Evolutionary conservation across 345 rosid genomes (phyloP), one percentile per base, ranked within the genome.

Genomic region (Lepidium sativum): DNA sequence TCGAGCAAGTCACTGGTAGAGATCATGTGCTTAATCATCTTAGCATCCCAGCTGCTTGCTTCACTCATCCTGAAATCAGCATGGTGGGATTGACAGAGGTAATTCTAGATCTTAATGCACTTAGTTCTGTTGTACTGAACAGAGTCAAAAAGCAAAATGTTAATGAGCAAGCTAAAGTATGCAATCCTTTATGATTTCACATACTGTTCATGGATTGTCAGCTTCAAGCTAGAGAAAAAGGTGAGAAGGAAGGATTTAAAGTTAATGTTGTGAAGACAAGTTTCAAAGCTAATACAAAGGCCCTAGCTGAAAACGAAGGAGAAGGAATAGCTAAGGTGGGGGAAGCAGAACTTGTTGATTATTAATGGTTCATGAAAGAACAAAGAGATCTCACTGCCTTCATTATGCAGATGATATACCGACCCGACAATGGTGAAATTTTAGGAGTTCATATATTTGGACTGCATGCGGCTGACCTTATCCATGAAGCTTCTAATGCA

Each of bases 51-150:
- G 99, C 99, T 43, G 99, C 99, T 69, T 95, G 99, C 68, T 94
- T 94, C 83, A 94, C 99, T 42, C 97, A 94, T 78, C 99, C 99
- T 58, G 97, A 94, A 75, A 91, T 94, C 81, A 94, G 99, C 59
- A 90, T 94, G 97, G 99, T 91, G 69, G 97, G 97, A 76, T 68
- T 95, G 76, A 95, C 99, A 25, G 99, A 95, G 94, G 99, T 91
- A 58, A 15, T 34, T 45, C 9, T 60, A 17, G 8, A 44, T 42
- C 65, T 31, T 59, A 31, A 17, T 47, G 35, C 41, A 11, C 45
- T 47, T 34, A 4, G 34, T 50, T 9, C 59, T 27, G 39, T 27
- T 27, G 12, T 21, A n/a, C 56, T 34, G 18, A 49, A 70, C 40
- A 70, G 1, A 15, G 16, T 56, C 10, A 8, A 14, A n/a, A 51